Evolutionary conservation across 805 yeast genomes (phyloP).

Genomic region (Candida hispaniensis): DNA sequence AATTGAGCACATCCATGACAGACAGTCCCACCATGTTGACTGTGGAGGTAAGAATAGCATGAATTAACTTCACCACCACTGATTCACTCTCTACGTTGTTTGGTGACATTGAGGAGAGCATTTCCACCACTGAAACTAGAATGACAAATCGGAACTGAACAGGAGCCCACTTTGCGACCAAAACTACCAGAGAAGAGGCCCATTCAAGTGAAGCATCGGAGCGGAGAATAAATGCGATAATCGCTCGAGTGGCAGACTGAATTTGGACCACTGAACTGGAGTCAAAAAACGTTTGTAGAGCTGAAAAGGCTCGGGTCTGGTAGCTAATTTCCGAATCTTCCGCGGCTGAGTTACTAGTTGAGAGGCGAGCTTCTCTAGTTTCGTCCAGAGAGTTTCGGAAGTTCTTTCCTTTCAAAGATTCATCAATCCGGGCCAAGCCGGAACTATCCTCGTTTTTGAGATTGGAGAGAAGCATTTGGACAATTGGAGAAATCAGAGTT

Average conservation of each 20-base stretch:
- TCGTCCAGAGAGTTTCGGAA: slow-evolving; percentile 2
- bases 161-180: slow-evolving; percentile 67
- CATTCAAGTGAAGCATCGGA: slow-evolving; percentile 31
- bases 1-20: slow-evolving; percentile 64
- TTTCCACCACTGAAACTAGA: slow-evolving; percentile 38
- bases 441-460: slow-evolving; percentile 18
- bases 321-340: slow-evolving; percentile 9
- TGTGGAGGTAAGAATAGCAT: slow-evolving; percentile 48
- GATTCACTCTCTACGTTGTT: slow-evolving; percentile 16
- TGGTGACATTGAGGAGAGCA: slow-evolving; percentile 19
- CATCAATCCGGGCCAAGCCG: slow-evolving; percentile 6
- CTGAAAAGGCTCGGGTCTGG: slow-evolving; percentile 23
- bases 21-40: slow-evolving; percentile 83
- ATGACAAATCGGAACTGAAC: slow-evolving; percentile 65
- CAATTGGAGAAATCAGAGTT: slow-evolving; percentile 22
- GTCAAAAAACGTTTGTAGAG: slow-evolving; percentile 53
- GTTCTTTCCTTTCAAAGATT: too few relatives aligned
- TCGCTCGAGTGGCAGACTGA: slow-evolving; percentile 42
- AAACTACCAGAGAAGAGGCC: slow-evolving; percentile 48
- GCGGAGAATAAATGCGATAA: slow-evolving; percentile 38
- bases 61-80: slow-evolving; percentile 35
- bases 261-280: slow-evolving; percentile 54
- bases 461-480: slow-evolving; percentile 22
- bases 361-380: slow-evolving; percentile 11
- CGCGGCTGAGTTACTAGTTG: slow-evolving; percentile 10